Evolutionary conservation across 2,329 filamentous ascomycete genomes (phyloP), one percentile per base, ranked within the genome.

Genomic region (Claviceps sp.): DNA sequence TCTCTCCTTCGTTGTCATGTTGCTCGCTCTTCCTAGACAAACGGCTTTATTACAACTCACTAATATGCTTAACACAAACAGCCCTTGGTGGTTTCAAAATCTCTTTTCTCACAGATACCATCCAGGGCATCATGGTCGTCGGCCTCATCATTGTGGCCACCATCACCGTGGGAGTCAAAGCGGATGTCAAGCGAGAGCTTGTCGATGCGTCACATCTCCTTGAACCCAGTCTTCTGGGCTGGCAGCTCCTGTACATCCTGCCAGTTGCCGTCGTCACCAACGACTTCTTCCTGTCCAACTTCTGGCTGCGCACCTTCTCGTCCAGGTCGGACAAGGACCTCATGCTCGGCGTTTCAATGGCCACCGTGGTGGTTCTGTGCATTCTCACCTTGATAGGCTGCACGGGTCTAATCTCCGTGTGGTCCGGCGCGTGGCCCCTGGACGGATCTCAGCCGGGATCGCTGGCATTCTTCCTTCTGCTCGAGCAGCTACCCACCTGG

Each of bases 191-290:
- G 62, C 78, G 73, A 34, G 76, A 75, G 40, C 73, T 88, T 13
- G 81, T 93, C 59, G 78, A 79, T 1, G 70, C 78, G 5, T 89
- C 86, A 0, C 81, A 81, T 8, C 76, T 88, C 26, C 77, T 84
- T n/a, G 72, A 88, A 45, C 60, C 82, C 5, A 85, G 71, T 52
- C 74, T 89, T 2, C 74, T 93, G 1, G 88, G 88, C 52, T 93
- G 88, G 86, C 87, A 93, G 67, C 77, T 93, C 14, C 72, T 93
- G 38, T 93, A 91, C 70, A 91, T 93, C 58, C 75, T 93, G 1
- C 86, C 88, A 0, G 77, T 93, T 5, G 87, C 87, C 45, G 78
- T 93, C 57, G 63, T 90, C 52, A 90, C 87, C 54, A 93, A 91
- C 69, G 83, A 90, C 71, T 90, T 93, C 73, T 93, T 93, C 72